Evolutionary conservation across 257 asterid genomes (phyloP).

Genomic region (Osmanthus fragrans): DNA sequence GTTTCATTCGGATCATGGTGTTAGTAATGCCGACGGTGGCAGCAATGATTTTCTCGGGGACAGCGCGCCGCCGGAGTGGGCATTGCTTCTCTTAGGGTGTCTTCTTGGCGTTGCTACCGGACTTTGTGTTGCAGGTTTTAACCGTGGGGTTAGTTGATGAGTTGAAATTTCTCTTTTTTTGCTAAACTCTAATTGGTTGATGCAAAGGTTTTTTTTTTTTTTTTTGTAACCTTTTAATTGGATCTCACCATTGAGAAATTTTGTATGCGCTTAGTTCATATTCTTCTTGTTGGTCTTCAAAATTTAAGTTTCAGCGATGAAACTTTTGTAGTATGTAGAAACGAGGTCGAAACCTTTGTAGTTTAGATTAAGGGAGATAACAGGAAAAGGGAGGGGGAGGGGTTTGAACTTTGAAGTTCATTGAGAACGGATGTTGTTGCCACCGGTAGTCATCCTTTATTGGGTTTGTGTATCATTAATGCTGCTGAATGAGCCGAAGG

Average conservation of each 20-base stretch:
- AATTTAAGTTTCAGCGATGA: neutral
- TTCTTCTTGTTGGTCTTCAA: too few species aligned
- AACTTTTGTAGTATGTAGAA: neutral
- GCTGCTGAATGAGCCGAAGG: neutral
- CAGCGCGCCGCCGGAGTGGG: conserved; percentile 99
- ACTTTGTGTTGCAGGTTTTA: conserved; percentile 85
- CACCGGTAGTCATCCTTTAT: neutral
- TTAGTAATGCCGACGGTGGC: conserved; percentile 24
- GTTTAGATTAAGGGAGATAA: neutral
- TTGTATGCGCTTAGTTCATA: too few species aligned
- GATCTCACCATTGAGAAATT: neutral
- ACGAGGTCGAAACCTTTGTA: neutral
- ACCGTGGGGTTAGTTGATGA: conserved; percentile 79
- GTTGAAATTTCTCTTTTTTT: neutral
- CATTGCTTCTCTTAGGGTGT: conserved; percentile 85
- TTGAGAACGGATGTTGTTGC: neutral
- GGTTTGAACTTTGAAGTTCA: conserved; percentile 5
- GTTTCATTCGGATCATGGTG: conserved; percentile 38
- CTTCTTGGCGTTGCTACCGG: conserved; percentile 94
- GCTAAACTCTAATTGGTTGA: neutral
- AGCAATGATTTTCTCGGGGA: conserved; percentile 65
- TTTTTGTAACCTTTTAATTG: neutral
- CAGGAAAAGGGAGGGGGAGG: neutral
- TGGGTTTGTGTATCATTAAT: neutral
- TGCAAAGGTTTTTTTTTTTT: too few species aligned